Evolutionary conservation across 75 land plant genomes (phyloP).

Genomic region (Pinus taeda): DNA sequence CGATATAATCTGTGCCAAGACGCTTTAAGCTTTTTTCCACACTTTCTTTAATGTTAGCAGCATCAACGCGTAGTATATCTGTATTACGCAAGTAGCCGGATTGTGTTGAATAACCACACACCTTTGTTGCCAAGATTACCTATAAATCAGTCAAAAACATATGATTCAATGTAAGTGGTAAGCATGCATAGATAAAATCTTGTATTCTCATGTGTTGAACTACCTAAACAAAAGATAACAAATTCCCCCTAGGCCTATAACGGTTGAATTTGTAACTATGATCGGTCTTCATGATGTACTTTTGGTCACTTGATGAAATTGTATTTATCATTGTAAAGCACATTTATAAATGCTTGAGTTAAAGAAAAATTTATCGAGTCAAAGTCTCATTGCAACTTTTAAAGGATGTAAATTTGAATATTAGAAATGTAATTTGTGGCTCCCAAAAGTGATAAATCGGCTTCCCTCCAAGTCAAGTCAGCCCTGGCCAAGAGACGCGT

Average conservation of each 20-base stretch:
- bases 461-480: too few species aligned
- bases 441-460: too few species aligned
- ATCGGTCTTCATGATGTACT: too few species aligned
- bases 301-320: too few species aligned
- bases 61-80: conserved; percentile 75
- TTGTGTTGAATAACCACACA: conserved; percentile 80
- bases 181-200: neutral
- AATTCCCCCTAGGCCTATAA: neutral
- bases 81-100: conserved; percentile 63
- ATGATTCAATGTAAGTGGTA: conserved; percentile 6
- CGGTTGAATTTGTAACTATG: too few species aligned
- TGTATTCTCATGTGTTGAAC: neutral
- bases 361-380: too few species aligned
- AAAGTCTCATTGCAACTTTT: too few species aligned
- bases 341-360: too few species aligned
- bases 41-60: conserved; percentile 90
- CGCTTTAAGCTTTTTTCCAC: conserved; percentile 95
- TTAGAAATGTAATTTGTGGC: too few species aligned
- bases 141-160: conserved; percentile 13
- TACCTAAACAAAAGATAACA: neutral
- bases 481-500: too few species aligned
- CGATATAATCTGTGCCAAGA: conserved; percentile 89
- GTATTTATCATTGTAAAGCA: too few species aligned
- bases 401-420: too few species aligned
- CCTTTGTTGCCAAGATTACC: conserved; percentile 96